Base-by-base conservation (phyloP, 768 basidiomycete genomes). In the Tubosaeta sp. region DNA sequence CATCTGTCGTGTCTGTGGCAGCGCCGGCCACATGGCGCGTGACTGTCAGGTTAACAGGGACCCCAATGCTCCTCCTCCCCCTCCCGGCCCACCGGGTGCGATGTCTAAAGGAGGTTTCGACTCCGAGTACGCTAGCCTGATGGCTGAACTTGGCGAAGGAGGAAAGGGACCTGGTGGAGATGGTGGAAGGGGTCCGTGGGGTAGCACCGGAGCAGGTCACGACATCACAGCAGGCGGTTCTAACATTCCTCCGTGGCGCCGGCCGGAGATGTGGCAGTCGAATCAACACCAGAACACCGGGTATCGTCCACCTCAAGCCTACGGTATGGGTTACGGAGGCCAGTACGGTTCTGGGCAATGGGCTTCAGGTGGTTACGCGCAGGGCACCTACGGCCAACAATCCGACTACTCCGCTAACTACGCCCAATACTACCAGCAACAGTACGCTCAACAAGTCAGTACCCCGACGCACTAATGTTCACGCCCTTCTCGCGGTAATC, bases 1-100 rank as follows among this genome's bases (percentile, higher is more conserved):
- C 76, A 95, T 97, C 66, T 99, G 96, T 78, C 94, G 93, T 65
- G 84, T 94, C 63, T 99, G 96, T 70, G 95, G 95, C 55, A 94
- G 92, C 63, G 93, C 94, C 35, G 95, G 96, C 32, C 95, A 98
- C 73, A 97, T 99, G 95, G 95, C 94, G 44, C 86, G 94, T 59
- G 95, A 98, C 73, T 98, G 95, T 69, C 90, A 91, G 42, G 87
- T 90, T 66, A 90, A 92, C 71, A 92, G 84, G 65, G 90, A 94
- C 69, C 88, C 90, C 52, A 90, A 89, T 62, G 84, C 85, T 18
- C 69, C 75, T 24, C 73, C 78, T n/a, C 73, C 77, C 18, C 76
- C 81, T 51, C 62, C 59, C 0, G 59, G 62, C 10, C 71, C 63
- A 14, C 64, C 63, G 0, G 64, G 63, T 31, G 64, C 63, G 40